A percentile compares a stretch with the other conserved stretches of the same genome.
These are phyloP conservation scores for Diaporthe sp. DNA, from an alignment of 2,329 filamentous ascomycete genomes.

Conservation along the genomic window DNA sequence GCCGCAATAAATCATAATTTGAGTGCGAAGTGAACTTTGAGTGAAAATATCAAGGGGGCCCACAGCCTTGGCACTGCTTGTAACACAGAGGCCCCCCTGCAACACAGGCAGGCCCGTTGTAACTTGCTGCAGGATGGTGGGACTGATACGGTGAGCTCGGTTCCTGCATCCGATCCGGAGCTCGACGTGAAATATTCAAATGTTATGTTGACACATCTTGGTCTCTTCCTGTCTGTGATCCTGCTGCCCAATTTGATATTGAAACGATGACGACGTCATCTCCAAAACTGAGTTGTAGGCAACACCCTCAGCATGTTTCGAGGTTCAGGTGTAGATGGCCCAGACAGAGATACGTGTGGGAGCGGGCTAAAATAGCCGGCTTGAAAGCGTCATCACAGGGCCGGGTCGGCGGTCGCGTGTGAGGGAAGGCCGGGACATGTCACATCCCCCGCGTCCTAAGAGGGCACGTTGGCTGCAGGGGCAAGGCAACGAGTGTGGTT, in stretches of 20 bases:
- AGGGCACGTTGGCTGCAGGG: constrained; percentile 17
- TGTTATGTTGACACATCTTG: background rate
- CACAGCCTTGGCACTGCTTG: constrained; percentile 10
- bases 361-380: constrained; percentile 1
- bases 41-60: background rate
- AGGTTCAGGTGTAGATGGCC: background rate
- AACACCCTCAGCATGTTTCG: background rate
- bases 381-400: background rate
- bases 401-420: background rate
- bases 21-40: background rate
- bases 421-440: background rate
- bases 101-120: background rate
- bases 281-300: background rate
- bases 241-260: background rate
- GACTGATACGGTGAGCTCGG: constrained; percentile 6
- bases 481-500: background rate
- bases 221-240: too few relatives aligned
- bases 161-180: constrained; percentile 17
- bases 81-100: background rate
- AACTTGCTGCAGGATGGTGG: background rate
- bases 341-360: background rate
- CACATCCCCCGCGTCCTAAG: constrained; percentile 5
- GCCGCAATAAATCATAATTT: background rate
- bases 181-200: background rate
- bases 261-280: background rate